These are phyloP conservation scores for Pouteria glomerata DNA, from an alignment of 148 eudicot genomes.

Conservation along the genomic window DNA sequence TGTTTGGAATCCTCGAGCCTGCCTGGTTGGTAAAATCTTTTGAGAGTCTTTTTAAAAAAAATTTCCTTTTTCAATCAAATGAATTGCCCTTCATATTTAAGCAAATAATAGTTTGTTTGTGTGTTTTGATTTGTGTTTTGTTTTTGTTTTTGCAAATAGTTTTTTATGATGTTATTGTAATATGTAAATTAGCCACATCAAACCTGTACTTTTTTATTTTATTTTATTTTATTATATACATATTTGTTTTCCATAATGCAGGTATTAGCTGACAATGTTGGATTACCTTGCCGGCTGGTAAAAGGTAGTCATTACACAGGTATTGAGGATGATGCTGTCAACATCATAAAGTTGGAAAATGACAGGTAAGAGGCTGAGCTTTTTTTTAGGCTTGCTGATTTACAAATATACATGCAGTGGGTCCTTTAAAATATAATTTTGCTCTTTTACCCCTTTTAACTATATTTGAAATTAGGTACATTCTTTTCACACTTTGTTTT, in stretches of 20 bases:
- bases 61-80: neutral
- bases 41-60: neutral
- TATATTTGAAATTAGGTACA: neutral
- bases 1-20: neutral
- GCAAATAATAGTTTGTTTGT: no score
- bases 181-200: neutral
- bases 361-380: conserved; percentile 46
- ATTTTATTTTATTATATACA: no score
- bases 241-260: conserved; percentile 28
- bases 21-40: neutral
- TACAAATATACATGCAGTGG: neutral
- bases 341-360: conserved; percentile 72
- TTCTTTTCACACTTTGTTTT: neutral
- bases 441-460: neutral
- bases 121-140: no score
- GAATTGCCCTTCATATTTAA: neutral
- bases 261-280: conserved; percentile 91
- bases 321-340: conserved; percentile 91
- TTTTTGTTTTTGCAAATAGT: neutral
- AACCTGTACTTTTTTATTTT: conserved; percentile 2
- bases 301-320: conserved; percentile 98
- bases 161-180: neutral
- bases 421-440: neutral
- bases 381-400: neutral
- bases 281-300: conserved; percentile 81